Evolutionary conservation across 2,329 filamentous ascomycete species (phyloP), one percentile per base, ranked within the genome.

Genomic region (Phyllosticta capitalensis): DNA sequence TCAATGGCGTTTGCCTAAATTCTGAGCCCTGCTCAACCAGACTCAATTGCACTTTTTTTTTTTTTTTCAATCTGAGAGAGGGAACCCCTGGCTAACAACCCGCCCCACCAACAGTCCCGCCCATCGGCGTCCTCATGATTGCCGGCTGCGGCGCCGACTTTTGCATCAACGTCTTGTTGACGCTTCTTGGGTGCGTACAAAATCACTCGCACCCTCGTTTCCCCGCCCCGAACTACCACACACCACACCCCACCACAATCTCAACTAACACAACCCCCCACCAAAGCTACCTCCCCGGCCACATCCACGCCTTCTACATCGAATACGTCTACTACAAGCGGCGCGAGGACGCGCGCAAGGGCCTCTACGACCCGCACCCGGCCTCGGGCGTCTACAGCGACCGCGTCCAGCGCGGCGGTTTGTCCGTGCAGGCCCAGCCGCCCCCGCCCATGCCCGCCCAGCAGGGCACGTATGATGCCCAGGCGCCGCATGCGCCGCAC

Each of bases 261-360:
- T 26, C 54, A 52, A 61, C 50, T 59, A 26, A n/a, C 7, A 28
- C 9, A 22, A 26, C 10, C 48, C 7, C 51, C 14, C 17, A 28
- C 5, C 56, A 28, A 61, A 84, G 83, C n/a, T 89, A 86, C 71
- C 74, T 94, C 55, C 89, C 89, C 0, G 90, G 89, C 7, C 86
- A 90, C 65, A 82, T 92, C 57, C 75, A 91, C 70, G 88, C 88
- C 51, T 91, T 92, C 72, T 94, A 92, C 71, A 65, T 90, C 62
- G 84, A 91, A 73, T 95, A 91, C 71, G 79, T 95, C 63, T 95
- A 92, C 76, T 92, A 87, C 72, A 83, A 89, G 67, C 86, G 87
- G 48, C 81, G 80, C 57, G 85, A 89, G 65, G 81, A 85, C 69
- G 79, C 80, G 1, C 74, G 78, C 52, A 76, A 81, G 33, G 87